Evolutionary conservation across 1,139 yeast species (phyloP), one percentile per base, ranked within the genome.

Genomic region (Yamadazyma buinensis): DNA sequence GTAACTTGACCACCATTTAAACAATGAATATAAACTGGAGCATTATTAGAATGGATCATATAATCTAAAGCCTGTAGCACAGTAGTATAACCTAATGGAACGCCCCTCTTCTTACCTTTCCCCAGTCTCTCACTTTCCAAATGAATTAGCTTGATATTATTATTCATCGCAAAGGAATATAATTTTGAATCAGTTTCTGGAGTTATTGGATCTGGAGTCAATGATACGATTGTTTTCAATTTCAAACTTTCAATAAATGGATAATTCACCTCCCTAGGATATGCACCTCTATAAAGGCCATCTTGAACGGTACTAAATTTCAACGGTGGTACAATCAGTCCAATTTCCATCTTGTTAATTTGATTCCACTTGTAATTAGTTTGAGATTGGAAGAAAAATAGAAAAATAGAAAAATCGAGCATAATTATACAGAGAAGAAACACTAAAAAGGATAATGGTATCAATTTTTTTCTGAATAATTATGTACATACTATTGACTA

Each of bases 1-100:
- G 95, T 84, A 2, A 86, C 84, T 46, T 87, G 92, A 7, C 95
- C 88, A 0, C 97, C 97, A 52, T 86, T 90, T 19, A 82, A 63
- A 56, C 97, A 90, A 55, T 90, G 96, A 4, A 92, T 58, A 53
- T 84, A 90, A 8, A 84, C 66, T 1, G 97, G 96, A 10, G 80
- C 75, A 46, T 70, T 64, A 28, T 73, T 71, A 23, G 67, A 63
- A 50, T 83, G 79, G 13, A 83, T 67, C 46, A 87, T 67, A 31
- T 77, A 61, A 41, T 77, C 75, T 15, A 88, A 60, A 0, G 84
- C 83, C 33, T 69, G 64, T 2, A 74, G 54, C 1, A 83, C 81
- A 2, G 78, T 75, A 15, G 75, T 68, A 47, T 80, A 77, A 17
- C 83, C 85, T 32, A 88, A 64, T 0, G 96, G 95, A 1, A 84